Percentiles rank a stretch among this genome's conserved stretches.
phyloP scores from a whole-genome alignment of 345 rosid genomes.

The Gossypium longicalyx region DNA sequence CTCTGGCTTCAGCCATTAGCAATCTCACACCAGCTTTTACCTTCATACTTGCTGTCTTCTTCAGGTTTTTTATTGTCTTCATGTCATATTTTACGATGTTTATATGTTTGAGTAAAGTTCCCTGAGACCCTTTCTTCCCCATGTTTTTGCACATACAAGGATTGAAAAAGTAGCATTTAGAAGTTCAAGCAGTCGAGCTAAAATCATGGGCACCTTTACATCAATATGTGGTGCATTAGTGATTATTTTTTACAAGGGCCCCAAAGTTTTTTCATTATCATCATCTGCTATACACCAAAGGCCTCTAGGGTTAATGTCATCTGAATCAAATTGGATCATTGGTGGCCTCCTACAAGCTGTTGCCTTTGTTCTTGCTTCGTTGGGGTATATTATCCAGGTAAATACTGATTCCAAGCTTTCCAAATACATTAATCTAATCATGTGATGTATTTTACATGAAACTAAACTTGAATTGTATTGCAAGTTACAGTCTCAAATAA shows the following conservation, averaged over 20 bases:
- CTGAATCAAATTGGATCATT: slow-evolving; percentile 52
- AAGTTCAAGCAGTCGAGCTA: slow-evolving; percentile 67
- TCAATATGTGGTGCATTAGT: slow-evolving; percentile 7
- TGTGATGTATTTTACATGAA: background rate
- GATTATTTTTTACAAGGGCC: slow-evolving; percentile 35
- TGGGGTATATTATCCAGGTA: slow-evolving; percentile 67
- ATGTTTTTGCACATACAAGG: slow-evolving; percentile 24
- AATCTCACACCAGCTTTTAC: slow-evolving; percentile 8
- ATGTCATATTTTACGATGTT: background rate
- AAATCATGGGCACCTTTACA: slow-evolving; percentile 60
- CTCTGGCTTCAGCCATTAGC: slow-evolving; percentile 14
- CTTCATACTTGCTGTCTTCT: slow-evolving; percentile 27
- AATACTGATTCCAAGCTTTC: background rate
- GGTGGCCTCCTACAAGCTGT: slow-evolving; percentile 63
- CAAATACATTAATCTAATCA: background rate
- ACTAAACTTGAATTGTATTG: background rate
- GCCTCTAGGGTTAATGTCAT: background rate
- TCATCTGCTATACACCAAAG: slow-evolving; percentile 10
- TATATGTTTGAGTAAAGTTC: background rate
- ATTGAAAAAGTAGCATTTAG: slow-evolving; percentile 61
- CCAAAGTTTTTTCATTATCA: slow-evolving; percentile 31
- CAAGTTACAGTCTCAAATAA: slow-evolving; percentile 7
- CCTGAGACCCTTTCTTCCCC: background rate
- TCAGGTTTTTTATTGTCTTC: slow-evolving; percentile 15
- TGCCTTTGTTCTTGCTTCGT: slow-evolving; percentile 53